phyloP scores from a whole-genome alignment of 2,329 filamentous ascomycete genomes.

The Dothistroma pini region DNA sequence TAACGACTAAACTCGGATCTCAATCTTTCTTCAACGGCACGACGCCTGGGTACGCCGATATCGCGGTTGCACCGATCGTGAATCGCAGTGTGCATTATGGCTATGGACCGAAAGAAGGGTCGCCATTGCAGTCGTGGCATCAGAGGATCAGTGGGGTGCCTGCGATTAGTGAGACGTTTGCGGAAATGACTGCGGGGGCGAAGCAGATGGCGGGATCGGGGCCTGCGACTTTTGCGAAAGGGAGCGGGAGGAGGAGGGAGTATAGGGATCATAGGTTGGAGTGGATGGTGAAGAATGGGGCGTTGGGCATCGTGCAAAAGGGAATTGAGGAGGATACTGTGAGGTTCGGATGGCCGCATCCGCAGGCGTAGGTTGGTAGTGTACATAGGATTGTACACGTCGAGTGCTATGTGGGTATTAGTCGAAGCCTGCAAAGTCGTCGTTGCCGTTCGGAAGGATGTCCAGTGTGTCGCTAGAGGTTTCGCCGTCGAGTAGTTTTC shows the following conservation, averaged over 20 bases:
- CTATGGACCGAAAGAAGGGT: constrained; percentile 17
- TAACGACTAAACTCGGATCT: constrained; percentile 23
- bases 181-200: constrained; percentile 23
- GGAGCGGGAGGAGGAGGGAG: constrained; percentile 21
- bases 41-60: constrained; percentile 31
- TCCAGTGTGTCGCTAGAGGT: constrained; percentile 4
- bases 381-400: not conserved
- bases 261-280: constrained; percentile 27
- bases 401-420: not conserved
- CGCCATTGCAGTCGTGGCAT: constrained; percentile 23
- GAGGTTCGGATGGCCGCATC: constrained; percentile 22
- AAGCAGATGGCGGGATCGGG: constrained; percentile 19
- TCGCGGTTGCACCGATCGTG: constrained; percentile 28
- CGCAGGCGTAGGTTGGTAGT: constrained; percentile 1
- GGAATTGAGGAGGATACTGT: constrained; percentile 24
- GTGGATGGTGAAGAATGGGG: constrained; percentile 17
- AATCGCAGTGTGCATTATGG: constrained; percentile 27
- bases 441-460: not conserved
- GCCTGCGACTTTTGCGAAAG: constrained; percentile 13
- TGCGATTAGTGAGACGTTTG: constrained; percentile 27
- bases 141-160: constrained; percentile 17
- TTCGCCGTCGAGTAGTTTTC: constrained; percentile 35
- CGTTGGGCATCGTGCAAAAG: constrained; percentile 19
- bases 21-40: constrained; percentile 30
- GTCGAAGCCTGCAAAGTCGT: constrained; percentile 17